phyloP scores from a whole-genome alignment of 306 rosid species.

The Ochetophila trinervis region DNA sequence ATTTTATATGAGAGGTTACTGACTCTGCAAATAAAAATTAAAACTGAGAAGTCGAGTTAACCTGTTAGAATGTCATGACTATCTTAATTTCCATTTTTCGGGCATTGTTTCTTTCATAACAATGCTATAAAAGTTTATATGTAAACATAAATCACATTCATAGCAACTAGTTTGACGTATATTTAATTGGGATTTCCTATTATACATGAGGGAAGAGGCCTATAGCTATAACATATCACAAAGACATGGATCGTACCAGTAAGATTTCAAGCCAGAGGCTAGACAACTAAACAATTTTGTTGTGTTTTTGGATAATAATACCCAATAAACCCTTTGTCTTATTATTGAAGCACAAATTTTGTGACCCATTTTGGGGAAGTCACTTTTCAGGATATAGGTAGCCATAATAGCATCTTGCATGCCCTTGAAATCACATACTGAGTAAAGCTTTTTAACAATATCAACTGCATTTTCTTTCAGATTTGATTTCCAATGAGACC shows the following conservation, averaged over 20 bases:
- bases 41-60: neutral
- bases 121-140: no score
- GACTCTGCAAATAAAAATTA: slow-evolving; percentile 29
- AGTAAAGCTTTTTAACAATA: neutral
- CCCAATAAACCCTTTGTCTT: no score
- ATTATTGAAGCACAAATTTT: neutral
- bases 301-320: no score
- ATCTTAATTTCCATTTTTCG: neutral
- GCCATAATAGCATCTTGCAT: neutral
- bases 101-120: no score
- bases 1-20: slow-evolving; percentile 44
- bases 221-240: neutral
- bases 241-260: no score
- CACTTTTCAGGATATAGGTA: neutral
- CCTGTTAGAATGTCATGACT: neutral
- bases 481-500: neutral
- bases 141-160: neutral
- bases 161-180: neutral
- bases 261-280: no score
- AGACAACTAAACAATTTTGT: no score
- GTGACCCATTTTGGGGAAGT: neutral
- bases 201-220: neutral
- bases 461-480: neutral
- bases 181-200: neutral
- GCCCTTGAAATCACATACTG: neutral